Evolutionary conservation across 306 rosid genomes (phyloP).

Genomic region (Arachis hypogaea): DNA sequence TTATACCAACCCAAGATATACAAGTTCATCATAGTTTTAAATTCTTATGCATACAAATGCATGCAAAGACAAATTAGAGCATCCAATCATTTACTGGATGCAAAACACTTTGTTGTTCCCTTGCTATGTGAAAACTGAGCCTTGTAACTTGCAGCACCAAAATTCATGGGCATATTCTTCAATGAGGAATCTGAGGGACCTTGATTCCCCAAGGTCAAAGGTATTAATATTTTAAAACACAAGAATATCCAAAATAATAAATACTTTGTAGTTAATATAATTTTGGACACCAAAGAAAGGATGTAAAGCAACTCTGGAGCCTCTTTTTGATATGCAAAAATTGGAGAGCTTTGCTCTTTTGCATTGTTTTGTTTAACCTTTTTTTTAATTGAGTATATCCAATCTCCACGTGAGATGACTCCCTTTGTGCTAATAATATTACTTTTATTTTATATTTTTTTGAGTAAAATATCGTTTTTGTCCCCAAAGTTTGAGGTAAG

Average conservation of each 20-base stretch:
- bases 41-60: not conserved
- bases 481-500: no score
- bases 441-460: no score
- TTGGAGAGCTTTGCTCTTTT: no score
- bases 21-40: slow-evolving; percentile 4
- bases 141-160: not conserved
- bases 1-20: slow-evolving; percentile 12
- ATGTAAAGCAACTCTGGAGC: slow-evolving; percentile 13
- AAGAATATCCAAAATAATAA: not conserved
- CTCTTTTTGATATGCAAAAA: no score
- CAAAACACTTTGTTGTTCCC: slow-evolving; percentile 10
- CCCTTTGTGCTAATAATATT: no score
- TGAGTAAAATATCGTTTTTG: no score
- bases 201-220: not conserved
- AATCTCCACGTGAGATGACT: no score
- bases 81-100: slow-evolving; percentile 21
- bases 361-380: no score
- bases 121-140: not conserved
- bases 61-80: slow-evolving; percentile 22
- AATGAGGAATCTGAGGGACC: no score
- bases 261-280: slow-evolving; percentile 4
- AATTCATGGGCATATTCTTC: not conserved
- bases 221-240: not conserved
- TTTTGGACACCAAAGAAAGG: slow-evolving; percentile 1
- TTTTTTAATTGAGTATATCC: no score